Evolutionary conservation across 208 protist species (phyloP), one percentile per base, ranked within the genome.

Genomic region (Leishmania major): DNA sequence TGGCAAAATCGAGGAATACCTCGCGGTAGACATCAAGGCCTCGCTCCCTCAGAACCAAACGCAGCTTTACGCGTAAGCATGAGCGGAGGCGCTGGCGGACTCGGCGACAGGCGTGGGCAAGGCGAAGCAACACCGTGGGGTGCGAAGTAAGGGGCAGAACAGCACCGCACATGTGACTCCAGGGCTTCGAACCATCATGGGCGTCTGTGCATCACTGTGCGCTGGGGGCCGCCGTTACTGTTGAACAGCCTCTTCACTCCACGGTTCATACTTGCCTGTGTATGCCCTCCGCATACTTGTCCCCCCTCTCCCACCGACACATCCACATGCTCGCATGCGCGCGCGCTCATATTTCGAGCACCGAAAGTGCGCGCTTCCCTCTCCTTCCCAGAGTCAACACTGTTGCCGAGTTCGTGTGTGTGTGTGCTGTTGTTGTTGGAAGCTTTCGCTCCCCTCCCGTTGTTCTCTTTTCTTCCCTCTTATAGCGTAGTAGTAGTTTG

Each of bases 1-100:
- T 37, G 93, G 93, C 51, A 96, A 95, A 85, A 90, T 97, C 60
- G 91, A 96, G 85, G 95, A 97, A 86, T 96, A 91, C 82, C 90
- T 97, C 71, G 83, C 95, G 40, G 90, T 96, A 8, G 92, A 97
- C 84, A 92, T 96, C 59, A 81, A 96, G 81, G 93, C 90, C 51
- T 90, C 91, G 15, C 82, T 97, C 25, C 89, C 93, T 31, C 72
- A 85, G 62, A 89, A 79, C 59, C 86, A 97, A 86, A 71, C 78
- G 64, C 69, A 84, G 62, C 84, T 97, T 51, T 97, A 95, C 84
- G 84, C 84, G 31, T 97, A 93, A 87, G 47, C 25, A 37, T 11
- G 71, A 67, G 45, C 51, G 35, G 28, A 47, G 43, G 69, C 25
- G 45, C 25, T 31, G 13, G 28, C 43, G 13, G 45, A 31, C 37